Evolutionary conservation across 2,329 filamentous ascomycete species (phyloP), one percentile per base, ranked within the genome.

Genomic region (Fusarium begoniae): DNA sequence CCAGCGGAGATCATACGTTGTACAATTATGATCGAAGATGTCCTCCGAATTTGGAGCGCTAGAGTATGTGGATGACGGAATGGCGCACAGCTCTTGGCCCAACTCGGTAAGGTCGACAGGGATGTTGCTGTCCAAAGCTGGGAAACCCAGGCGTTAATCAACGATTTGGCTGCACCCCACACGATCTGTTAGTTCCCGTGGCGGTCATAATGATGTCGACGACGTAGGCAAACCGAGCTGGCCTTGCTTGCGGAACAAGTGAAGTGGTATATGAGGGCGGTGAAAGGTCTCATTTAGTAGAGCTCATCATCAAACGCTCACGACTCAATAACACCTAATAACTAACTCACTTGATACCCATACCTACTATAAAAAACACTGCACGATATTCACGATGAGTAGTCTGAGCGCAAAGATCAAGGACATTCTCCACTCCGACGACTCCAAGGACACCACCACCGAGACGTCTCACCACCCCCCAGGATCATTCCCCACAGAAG

Each of bases 171-270:
- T 61, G 50, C 45, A 69, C 45, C 58, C 59, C 71, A 60, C 41
- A 55, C 43, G 62, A 72, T 69, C 54, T 72, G 37, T 55, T 72
- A 71, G 70, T 40, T 58, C 58, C 58, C 43, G 51, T 59, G 38
- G 37, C 28, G 40, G 60, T 74, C 66, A 74, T 74, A n/a, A 74
- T 63, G 67, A 74, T 72, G 71, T 72, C 67, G 67, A 74, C 63
- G 71, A 72, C 32, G n/a, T 28, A 35, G 14, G 32, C 2, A 66
- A 43, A 11, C 32, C 22, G 20, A 53, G 50, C 50, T 57, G 45
- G 32, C 30, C 66, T 37, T 64, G 67, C 51, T 69, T 72, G 54
- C 13, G 37, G 13, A 26, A 14, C 6, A 48, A 6, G 11, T 12
- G 7, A 14, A 30, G 22, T 26, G 30, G 30, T 71, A 74, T 74